Percentiles rank a stretch among this genome's conserved stretches.
Conservation (phyloP, 140 eudicot genomes). For the Oenanthe javanica region DNA sequence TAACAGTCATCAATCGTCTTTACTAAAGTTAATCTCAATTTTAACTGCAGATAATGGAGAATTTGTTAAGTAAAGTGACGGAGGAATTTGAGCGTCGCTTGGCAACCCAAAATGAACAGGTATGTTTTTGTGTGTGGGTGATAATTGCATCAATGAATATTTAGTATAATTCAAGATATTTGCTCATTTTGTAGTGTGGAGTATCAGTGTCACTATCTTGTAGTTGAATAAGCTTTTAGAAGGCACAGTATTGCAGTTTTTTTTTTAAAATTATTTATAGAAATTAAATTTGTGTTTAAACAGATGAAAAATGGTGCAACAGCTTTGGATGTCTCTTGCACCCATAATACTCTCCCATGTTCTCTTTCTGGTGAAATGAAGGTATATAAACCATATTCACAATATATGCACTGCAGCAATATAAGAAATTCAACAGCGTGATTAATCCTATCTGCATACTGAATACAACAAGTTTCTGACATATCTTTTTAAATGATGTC, state of each 20-base stretch:
- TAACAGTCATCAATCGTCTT: background rate
- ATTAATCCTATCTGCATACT: background rate
- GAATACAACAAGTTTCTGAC: background rate
- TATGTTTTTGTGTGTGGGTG: constrained; percentile 15
- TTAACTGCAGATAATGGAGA: constrained; percentile 57
- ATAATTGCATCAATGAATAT: background rate
- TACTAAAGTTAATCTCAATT: background rate
- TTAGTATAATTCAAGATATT: background rate
- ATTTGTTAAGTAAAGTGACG: constrained; percentile 48
- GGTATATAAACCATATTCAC: constrained; percentile 17
- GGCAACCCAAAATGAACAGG: constrained; percentile 46
- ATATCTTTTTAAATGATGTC: background rate
- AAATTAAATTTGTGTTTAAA: constrained; percentile 10
- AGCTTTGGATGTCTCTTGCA: constrained; percentile 7
- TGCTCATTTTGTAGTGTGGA: background rate
- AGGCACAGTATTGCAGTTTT: background rate
- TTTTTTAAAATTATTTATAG: no score
- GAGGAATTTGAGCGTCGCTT: constrained; percentile 66
- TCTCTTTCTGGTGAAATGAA: constrained; percentile 16
- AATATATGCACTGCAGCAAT: background rate
- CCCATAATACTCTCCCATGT: constrained; percentile 15
- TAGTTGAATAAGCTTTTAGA: background rate
- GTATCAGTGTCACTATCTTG: background rate
- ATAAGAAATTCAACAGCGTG: background rate
- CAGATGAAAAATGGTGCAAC: constrained; percentile 26